These are phyloP conservation scores for Diplodia intermedia DNA, from an alignment of 2,329 filamentous ascomycete species.

Conservation along the genomic window DNA sequence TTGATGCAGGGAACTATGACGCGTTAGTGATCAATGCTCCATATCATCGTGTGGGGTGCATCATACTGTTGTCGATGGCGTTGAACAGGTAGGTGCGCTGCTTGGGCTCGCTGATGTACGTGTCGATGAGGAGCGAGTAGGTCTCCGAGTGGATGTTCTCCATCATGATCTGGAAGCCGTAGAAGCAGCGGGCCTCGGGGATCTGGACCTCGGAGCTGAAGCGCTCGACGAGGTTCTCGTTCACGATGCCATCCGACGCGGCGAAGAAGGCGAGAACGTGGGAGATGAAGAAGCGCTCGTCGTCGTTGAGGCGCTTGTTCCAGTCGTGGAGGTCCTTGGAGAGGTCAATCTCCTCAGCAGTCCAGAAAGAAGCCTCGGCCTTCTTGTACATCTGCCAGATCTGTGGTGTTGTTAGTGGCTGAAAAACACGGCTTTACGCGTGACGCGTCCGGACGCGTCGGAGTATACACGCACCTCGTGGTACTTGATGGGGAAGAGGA, in stretches of 20 bases:
- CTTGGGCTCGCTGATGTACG: slow-evolving; percentile 97
- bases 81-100: slow-evolving; percentile 97
- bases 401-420: slow-evolving; percentile 61
- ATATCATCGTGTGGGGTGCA: background rate
- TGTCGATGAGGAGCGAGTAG: slow-evolving; percentile 98
- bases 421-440: slow-evolving; percentile 23
- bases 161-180: slow-evolving; percentile 99
- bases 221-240: slow-evolving; percentile 97
- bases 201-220: slow-evolving; percentile 98
- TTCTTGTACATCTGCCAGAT: slow-evolving; percentile 99
- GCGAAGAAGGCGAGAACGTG: slow-evolving; percentile 99
- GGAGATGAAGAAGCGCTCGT: slow-evolving; percentile 98
- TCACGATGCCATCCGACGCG: slow-evolving; percentile 98
- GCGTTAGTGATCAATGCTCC: slow-evolving; percentile 41
- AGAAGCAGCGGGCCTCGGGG: slow-evolving; percentile 98
- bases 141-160: slow-evolving; percentile 99
- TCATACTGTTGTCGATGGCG: slow-evolving; percentile 93
- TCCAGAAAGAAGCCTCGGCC: slow-evolving; percentile 99
- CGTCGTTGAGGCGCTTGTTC: slow-evolving; percentile 96
- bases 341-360: slow-evolving; percentile 97
- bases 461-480: slow-evolving; percentile 81
- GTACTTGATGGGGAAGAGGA: slow-evolving; percentile 99
- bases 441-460: slow-evolving; percentile 54
- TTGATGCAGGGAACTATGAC: slow-evolving; percentile 85
- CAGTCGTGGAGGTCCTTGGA: slow-evolving; percentile 99